phyloP scores from a whole-genome alignment of 306 rosid species.

The Quercus robur region DNA sequence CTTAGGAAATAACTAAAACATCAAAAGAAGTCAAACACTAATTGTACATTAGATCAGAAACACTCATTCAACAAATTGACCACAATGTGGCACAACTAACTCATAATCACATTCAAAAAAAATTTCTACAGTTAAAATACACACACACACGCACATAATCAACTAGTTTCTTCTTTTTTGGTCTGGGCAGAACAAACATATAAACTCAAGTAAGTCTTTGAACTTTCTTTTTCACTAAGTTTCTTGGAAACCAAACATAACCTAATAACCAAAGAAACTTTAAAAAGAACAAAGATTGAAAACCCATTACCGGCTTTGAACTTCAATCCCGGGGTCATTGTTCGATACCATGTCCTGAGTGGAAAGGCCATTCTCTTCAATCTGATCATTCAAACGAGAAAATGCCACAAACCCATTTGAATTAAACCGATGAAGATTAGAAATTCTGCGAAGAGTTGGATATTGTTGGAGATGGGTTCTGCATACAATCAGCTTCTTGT shows the following conservation, averaged over 20 bases:
- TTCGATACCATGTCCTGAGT: constrained; percentile 4
- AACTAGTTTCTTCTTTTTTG: too few species aligned
- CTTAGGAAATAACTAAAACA: not conserved
- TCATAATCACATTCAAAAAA: too few species aligned
- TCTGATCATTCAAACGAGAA: constrained; percentile 34
- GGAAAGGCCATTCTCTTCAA: constrained; percentile 20
- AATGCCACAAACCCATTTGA: constrained; percentile 21
- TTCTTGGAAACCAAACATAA: not conserved
- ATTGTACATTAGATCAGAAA: too few species aligned
- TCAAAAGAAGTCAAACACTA: too few species aligned
- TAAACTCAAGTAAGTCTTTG: not conserved
- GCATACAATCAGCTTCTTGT: not conserved
- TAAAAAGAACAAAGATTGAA: not conserved
- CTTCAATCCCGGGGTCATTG: constrained; percentile 31
- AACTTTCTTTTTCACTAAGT: not conserved
- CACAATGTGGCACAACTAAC: not conserved
- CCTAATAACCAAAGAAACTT: too few species aligned
- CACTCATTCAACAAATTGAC: not conserved
- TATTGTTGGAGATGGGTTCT: constrained; percentile 15
- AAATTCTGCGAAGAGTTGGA: not conserved
- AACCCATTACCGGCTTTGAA: constrained; percentile 53
- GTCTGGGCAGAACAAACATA: not conserved
- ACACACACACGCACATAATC: not conserved
- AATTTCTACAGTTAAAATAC: too few species aligned
- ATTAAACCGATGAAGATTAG: constrained; percentile 11